Evolutionary conservation across 2,329 filamentous ascomycete genomes (phyloP).

Genomic region (Calonectria crousiana): DNA sequence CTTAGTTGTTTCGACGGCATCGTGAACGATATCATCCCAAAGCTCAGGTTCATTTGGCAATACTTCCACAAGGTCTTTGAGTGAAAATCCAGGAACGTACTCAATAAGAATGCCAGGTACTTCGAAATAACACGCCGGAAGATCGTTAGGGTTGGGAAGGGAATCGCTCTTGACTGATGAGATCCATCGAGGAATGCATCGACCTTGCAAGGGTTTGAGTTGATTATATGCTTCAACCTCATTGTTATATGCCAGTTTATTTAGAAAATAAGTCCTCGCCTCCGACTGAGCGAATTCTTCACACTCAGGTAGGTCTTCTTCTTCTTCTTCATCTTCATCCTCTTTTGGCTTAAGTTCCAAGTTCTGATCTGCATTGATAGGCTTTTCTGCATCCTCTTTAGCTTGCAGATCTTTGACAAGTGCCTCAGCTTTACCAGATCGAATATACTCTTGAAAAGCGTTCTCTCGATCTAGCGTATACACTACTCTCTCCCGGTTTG

Average conservation of each 20-base stretch:
- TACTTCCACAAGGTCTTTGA: background rate
- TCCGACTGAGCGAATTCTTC: background rate
- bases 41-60: background rate
- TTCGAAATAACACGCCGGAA: background rate
- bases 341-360: background rate
- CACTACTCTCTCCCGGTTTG: background rate
- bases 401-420: background rate
- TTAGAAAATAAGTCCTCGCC: background rate
- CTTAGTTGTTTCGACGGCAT: background rate
- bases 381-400: background rate
- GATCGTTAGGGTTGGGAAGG: background rate
- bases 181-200: background rate
- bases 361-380: background rate
- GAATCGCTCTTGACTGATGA: background rate
- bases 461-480: background rate
- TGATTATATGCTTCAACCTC: background rate
- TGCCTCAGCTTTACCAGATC: background rate
- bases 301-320: background rate
- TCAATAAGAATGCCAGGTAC: slow-evolving; percentile 7
- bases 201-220: slow-evolving; percentile 4
- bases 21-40: background rate
- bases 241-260: background rate
- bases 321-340: background rate
- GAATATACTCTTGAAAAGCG: background rate
- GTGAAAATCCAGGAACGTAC: background rate